phyloP scores from a whole-genome alignment of 139 green algal species.

The Chlorella vulgaris region DNA sequence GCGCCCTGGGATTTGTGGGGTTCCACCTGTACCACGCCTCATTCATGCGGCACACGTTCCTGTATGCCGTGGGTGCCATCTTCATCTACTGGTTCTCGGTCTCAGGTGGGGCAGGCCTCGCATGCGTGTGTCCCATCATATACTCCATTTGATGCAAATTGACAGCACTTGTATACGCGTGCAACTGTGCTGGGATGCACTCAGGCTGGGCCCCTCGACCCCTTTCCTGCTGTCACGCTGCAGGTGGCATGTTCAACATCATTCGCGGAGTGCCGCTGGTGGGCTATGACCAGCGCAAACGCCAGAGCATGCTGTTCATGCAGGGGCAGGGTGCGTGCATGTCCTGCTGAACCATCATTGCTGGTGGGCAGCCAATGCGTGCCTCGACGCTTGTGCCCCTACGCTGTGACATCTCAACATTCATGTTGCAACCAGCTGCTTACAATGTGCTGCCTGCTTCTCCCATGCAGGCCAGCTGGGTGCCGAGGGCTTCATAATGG shows the following conservation, averaged over 20 bases:
- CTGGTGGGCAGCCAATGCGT: too few relatives aligned
- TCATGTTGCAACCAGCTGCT: too few relatives aligned
- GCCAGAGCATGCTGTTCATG: conserved; percentile 39
- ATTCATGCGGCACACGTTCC: conserved; percentile 50
- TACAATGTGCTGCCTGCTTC: not conserved
- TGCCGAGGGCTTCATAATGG: conserved; percentile 82
- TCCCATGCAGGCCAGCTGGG: conserved; percentile 65
- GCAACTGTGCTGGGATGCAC: not conserved
- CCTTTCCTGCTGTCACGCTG: not conserved
- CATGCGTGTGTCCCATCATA: not conserved
- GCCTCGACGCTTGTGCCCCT: too few relatives aligned
- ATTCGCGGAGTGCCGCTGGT: conserved; percentile 85
- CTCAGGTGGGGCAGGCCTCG: conserved; percentile 34
- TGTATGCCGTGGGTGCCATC: conserved; percentile 58
- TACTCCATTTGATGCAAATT: too few relatives aligned
- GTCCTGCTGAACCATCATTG: too few relatives aligned
- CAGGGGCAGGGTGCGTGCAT: conserved; percentile 17
- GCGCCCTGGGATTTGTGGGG: conserved; percentile 20
- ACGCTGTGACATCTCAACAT: too few relatives aligned
- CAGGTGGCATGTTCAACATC: conserved; percentile 91
- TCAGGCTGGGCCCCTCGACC: not conserved
- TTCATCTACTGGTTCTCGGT: conserved; percentile 72
- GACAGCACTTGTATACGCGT: not conserved
- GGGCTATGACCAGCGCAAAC: conserved; percentile 30
- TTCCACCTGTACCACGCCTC: conserved; percentile 61